These are phyloP conservation scores for Cutaneotrichosporon daszewskae DNA, from an alignment of 1,284 basidiomycete species.

Conservation along the genomic window DNA sequence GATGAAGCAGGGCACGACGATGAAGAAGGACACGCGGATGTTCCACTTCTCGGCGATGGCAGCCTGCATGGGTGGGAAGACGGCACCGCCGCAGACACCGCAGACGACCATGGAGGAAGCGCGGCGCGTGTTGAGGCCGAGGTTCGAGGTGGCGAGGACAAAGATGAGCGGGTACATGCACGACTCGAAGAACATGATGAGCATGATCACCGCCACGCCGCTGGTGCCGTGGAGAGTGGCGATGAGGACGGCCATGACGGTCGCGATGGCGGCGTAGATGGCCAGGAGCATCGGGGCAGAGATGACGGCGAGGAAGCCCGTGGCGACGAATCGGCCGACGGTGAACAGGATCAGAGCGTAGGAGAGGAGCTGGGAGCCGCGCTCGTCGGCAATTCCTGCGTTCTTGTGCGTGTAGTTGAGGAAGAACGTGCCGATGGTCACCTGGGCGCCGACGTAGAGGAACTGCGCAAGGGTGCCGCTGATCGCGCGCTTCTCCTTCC, in stretches of 20 bases:
- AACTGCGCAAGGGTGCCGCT: conserved; percentile 51
- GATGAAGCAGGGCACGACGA: conserved; percentile 45
- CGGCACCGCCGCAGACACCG: conserved; percentile 68
- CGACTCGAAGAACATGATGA: conserved; percentile 71
- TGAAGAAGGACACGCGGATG: conserved; percentile 42
- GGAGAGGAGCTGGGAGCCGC: conserved; percentile 62
- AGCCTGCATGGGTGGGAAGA: conserved; percentile 67
- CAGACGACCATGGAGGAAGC: conserved; percentile 63
- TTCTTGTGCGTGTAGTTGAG: conserved; percentile 64
- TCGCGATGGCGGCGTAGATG: conserved; percentile 55
- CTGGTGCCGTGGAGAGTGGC: conserved; percentile 54
- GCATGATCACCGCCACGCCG: conserved; percentile 61
- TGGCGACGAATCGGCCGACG: conserved; percentile 60
- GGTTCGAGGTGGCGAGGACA: conserved; percentile 63
- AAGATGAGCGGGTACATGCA: conserved; percentile 52
- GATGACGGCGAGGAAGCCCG: conserved; percentile 57
- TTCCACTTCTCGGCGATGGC: conserved; percentile 56
- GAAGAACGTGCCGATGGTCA: conserved; percentile 65
- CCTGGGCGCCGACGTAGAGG: conserved; percentile 64
- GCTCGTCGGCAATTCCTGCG: conserved; percentile 55
- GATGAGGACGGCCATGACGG: conserved; percentile 55
- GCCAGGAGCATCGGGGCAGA: conserved; percentile 61
- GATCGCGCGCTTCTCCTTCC: conserved; percentile 63
- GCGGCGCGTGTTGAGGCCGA: conserved; percentile 63
- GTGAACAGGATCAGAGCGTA: conserved; percentile 70